Evolutionary conservation across 2,329 filamentous ascomycete genomes (phyloP).

Genomic region (Fusarium paranaense): DNA sequence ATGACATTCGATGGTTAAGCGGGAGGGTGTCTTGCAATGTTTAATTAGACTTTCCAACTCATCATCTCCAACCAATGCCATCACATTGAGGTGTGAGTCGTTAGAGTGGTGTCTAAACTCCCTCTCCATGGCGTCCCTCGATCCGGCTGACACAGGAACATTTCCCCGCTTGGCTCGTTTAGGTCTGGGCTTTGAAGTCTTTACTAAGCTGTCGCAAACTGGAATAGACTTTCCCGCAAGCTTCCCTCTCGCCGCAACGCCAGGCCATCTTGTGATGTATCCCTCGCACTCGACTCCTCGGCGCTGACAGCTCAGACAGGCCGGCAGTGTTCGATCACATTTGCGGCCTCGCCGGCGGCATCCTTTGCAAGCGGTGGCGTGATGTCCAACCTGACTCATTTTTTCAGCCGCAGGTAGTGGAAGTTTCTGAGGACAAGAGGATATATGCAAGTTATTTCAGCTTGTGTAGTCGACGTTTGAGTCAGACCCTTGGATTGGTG

Average conservation of each 20-base stretch:
- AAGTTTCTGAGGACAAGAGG: not conserved
- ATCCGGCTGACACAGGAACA: not conserved
- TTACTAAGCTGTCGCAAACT: not conserved
- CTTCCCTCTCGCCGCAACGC: slow-evolving; percentile 11
- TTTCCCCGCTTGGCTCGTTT: not conserved
- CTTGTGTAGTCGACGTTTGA: not conserved
- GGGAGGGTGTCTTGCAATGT: not conserved
- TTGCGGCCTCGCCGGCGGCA: not conserved
- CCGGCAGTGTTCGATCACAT: slow-evolving; percentile 1
- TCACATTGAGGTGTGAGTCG: not conserved
- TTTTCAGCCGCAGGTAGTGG: not conserved
- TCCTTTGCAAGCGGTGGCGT: not conserved
- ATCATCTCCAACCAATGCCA: not conserved
- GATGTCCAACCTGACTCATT: not conserved
- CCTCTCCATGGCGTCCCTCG: not conserved
- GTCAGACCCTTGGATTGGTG: not conserved
- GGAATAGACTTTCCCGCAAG: slow-evolving; percentile 17
- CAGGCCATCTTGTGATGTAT: slow-evolving; percentile 17
- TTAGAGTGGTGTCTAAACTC: not conserved
- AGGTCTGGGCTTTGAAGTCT: not conserved
- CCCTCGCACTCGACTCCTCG: slow-evolving; percentile 8
- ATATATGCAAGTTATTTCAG: too few relatives aligned
- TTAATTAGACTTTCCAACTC: slow-evolving; percentile 7
- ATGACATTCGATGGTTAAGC: not conserved
- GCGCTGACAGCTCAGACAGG: slow-evolving; percentile 7